phyloP scores from a whole-genome alignment of 2,329 filamentous ascomycete genomes.

The Neurospora sp. region DNA sequence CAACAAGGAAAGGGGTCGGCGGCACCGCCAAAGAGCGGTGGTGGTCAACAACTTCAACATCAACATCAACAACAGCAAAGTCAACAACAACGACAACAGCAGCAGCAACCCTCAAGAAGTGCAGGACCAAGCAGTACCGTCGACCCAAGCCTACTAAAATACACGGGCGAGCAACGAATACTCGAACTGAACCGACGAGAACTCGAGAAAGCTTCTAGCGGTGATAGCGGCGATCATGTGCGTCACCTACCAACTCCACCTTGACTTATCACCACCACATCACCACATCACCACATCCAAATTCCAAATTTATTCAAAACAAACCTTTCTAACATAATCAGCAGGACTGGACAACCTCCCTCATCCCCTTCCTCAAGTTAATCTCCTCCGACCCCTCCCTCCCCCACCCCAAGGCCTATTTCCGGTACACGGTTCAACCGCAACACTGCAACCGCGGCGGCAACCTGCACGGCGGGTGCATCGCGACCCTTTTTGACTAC shows the following conservation, averaged over 20 bases:
- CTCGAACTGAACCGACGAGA: neutral
- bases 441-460: constrained; percentile 42
- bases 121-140: neutral
- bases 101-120: neutral
- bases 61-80: neutral
- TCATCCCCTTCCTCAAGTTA: constrained; percentile 33
- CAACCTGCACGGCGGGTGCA: constrained; percentile 52
- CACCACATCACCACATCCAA: too few relatives aligned
- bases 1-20: neutral
- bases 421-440: constrained; percentile 21
- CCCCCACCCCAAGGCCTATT: constrained; percentile 31
- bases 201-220: neutral
- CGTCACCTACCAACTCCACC: neutral
- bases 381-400: constrained; percentile 24
- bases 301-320: neutral
- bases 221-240: neutral
- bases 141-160: neutral
- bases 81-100: neutral
- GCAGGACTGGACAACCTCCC: constrained; percentile 30
- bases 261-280: too few relatives aligned
- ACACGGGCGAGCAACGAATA: constrained; percentile 11
- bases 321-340: neutral
- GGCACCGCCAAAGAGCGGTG: neutral
- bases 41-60: neutral
- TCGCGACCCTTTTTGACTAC: constrained; percentile 58